Percentiles rank a stretch among this genome's conserved stretches.
phyloP scores from a whole-genome alignment of 371 early-diverging fungal species.

The Mortierella sp. region DNA sequence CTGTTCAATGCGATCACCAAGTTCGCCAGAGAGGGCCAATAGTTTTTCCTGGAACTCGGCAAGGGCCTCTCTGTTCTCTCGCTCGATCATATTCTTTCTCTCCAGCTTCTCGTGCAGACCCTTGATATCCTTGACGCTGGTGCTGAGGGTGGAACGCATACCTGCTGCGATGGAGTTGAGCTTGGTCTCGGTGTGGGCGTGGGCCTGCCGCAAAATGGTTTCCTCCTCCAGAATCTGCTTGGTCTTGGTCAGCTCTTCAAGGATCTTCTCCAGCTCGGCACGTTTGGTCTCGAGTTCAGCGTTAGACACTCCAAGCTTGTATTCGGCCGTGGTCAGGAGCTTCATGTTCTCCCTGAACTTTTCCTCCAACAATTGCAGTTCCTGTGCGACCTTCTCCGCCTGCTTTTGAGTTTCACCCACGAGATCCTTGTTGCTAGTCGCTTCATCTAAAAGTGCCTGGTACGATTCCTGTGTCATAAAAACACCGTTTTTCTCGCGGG shows the following conservation, averaged over 20 bases:
- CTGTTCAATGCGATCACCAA: constrained; percentile 23
- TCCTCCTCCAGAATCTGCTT: constrained; percentile 55
- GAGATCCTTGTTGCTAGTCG: constrained; percentile 66
- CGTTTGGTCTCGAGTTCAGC: constrained; percentile 58
- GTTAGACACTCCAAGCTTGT: constrained; percentile 56
- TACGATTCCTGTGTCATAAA: constrained; percentile 76
- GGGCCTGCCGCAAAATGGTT: constrained; percentile 60
- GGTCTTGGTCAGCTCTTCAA: constrained; percentile 54
- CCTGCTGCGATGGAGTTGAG: constrained; percentile 62
- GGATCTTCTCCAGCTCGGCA: constrained; percentile 49
- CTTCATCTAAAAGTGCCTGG: constrained; percentile 67
- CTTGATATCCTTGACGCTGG: constrained; percentile 64
- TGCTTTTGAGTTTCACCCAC: constrained; percentile 68
- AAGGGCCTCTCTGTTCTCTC: constrained; percentile 37
- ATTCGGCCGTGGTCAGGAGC: constrained; percentile 57
- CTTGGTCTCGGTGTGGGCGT: constrained; percentile 63
- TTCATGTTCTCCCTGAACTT: constrained; percentile 62
- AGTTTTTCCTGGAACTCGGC: constrained; percentile 44
- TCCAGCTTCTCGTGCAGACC: constrained; percentile 65
- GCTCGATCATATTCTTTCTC: constrained; percentile 36
- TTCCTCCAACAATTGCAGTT: constrained; percentile 58
- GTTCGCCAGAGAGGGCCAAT: constrained; percentile 15
- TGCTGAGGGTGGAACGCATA: constrained; percentile 58
- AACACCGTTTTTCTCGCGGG: constrained; percentile 83
- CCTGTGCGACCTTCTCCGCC: constrained; percentile 59